Evolutionary conservation across 2,329 filamentous ascomycete genomes (phyloP).

Genomic region (Apiospora rasikravindrae): DNA sequence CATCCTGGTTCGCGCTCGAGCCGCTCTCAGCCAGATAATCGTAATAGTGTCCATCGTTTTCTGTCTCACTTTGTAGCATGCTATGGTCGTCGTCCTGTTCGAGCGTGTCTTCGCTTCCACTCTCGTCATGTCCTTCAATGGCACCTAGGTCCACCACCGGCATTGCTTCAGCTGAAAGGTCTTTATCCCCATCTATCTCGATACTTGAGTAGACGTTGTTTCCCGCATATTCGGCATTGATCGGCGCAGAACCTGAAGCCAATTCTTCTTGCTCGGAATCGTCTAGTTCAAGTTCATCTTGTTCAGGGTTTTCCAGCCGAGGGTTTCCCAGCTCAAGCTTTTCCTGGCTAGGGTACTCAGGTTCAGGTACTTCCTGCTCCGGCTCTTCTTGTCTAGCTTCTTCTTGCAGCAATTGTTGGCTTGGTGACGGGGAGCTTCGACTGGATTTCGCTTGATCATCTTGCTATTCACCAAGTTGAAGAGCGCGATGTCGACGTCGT

Average conservation of each 20-base stretch:
- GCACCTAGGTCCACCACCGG: neutral
- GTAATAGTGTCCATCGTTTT: neutral
- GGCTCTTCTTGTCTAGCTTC: neutral
- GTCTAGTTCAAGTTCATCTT: neutral
- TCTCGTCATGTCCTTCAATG: neutral
- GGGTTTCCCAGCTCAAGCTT: neutral
- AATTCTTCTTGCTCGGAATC: neutral
- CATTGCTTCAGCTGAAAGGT: neutral
- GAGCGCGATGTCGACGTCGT: neutral
- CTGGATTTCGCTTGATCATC: slow-evolving; percentile 11
- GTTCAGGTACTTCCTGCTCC: neutral
- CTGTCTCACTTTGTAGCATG: neutral
- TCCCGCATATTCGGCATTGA: neutral
- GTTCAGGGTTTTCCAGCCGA: neutral
- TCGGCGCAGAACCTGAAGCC: neutral
- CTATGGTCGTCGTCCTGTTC: neutral
- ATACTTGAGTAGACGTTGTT: neutral
- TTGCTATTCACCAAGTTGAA: slow-evolving; percentile 8
- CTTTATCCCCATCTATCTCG: neutral
- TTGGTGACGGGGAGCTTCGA: neutral
- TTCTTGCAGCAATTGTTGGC: slow-evolving; percentile 1
- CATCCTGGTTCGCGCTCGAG: neutral
- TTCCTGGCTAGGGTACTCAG: neutral
- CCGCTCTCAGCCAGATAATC: neutral
- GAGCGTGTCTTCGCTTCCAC: neutral